phyloP scores from a whole-genome alignment of 2,329 filamentous ascomycete genomes.

The Thielaviopsis populi region DNA sequence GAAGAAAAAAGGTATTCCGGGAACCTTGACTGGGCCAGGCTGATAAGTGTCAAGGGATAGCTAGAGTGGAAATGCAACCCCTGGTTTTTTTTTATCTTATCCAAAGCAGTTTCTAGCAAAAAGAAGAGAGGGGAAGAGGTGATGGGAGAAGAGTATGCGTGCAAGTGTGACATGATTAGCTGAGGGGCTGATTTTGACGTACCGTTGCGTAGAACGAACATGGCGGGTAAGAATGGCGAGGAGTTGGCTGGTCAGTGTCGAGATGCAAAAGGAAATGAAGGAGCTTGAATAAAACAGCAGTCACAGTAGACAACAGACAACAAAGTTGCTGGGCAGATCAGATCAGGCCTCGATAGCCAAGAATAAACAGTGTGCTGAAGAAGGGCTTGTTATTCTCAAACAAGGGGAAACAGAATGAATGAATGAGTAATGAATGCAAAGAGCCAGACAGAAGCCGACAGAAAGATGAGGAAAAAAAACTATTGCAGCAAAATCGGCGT shows the following conservation, averaged over 20 bases:
- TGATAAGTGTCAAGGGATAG: background rate
- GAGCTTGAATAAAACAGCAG: background rate
- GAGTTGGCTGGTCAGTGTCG: background rate
- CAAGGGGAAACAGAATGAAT: background rate
- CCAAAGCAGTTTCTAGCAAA: background rate
- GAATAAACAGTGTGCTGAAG: background rate
- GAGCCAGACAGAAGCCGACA: background rate
- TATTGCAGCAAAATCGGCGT: background rate
- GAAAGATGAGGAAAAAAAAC: background rate
- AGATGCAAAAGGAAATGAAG: background rate
- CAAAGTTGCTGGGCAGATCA: background rate
- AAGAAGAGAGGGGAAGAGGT: background rate
- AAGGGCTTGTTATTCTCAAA: no score
- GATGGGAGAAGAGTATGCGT: background rate
- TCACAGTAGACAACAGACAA: background rate
- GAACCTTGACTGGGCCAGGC: background rate
- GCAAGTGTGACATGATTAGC: conserved; percentile 13
- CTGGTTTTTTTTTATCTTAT: background rate
- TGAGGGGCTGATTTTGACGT: conserved; percentile 22
- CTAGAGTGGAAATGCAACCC: conserved; percentile 6
- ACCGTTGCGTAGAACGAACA: conserved; percentile 34
- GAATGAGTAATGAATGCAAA: background rate
- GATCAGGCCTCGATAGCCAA: background rate
- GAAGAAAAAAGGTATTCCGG: background rate
- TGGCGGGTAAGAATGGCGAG: conserved; percentile 18